Conservation (phyloP, 345 rosid genomes). For the Populus nigra region DNA sequence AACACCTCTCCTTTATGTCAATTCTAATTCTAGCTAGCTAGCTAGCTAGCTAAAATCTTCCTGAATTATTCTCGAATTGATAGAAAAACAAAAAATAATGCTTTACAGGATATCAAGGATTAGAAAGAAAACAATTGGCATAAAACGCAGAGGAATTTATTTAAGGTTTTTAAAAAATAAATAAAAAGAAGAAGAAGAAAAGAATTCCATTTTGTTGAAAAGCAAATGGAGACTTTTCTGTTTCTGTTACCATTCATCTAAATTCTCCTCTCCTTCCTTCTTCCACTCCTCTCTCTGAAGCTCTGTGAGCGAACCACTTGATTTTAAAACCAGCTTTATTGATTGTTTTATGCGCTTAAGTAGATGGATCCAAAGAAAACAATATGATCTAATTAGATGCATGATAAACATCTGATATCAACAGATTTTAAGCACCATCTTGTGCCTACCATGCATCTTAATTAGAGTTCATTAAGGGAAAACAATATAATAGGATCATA, state of each 20-base stretch:
- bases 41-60: background rate
- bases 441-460: background rate
- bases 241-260: too few relatives aligned
- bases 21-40: background rate
- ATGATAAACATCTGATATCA: background rate
- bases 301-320: too few relatives aligned
- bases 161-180: too few relatives aligned
- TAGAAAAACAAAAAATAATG: background rate
- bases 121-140: too few relatives aligned
- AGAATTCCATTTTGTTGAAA: too few relatives aligned
- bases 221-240: too few relatives aligned
- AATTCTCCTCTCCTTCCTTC: too few relatives aligned
- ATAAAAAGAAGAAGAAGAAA: too few relatives aligned
- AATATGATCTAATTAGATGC: background rate
- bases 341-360: background rate
- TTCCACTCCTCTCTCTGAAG: too few relatives aligned
- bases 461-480: background rate
- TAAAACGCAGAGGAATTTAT: too few relatives aligned
- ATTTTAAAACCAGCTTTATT: background rate
- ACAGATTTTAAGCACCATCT: background rate
- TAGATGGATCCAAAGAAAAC: too few relatives aligned
- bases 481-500: constrained; percentile 9
- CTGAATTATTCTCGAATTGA: background rate
- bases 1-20: background rate
- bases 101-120: background rate